Evolutionary conservation across 306 rosid genomes (phyloP).

Genomic region (Trichosanthes cucumerina): DNA sequence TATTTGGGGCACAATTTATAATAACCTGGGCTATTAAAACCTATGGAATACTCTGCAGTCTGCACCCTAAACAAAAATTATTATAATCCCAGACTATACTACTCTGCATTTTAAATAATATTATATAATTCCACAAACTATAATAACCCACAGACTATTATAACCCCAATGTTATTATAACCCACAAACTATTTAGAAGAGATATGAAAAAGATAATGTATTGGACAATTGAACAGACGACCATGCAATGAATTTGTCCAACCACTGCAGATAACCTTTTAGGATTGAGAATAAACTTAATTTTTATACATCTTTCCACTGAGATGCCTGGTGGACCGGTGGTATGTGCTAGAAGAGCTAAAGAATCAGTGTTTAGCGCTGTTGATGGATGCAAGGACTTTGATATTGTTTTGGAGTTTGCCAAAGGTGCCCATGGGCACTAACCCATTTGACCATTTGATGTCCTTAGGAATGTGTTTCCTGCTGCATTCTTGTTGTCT

Average conservation of each 20-base stretch:
- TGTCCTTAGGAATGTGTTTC: neutral
- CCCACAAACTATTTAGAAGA: neutral
- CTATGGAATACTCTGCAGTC: too few relatives aligned
- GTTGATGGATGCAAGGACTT: neutral
- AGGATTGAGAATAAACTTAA: neutral
- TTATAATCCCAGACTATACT: too few relatives aligned
- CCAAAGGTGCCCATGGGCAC: neutral
- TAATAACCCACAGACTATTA: too few relatives aligned
- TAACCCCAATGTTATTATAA: too few relatives aligned
- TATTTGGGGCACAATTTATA: too few relatives aligned
- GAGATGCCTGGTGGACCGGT: neutral
- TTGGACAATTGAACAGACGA: neutral
- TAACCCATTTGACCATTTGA: neutral
- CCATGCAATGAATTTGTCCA: neutral
- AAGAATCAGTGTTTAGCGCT: neutral
- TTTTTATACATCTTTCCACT: neutral
- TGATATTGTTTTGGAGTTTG: neutral
- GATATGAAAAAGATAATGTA: neutral
- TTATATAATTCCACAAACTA: too few relatives aligned
- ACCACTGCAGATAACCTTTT: neutral
- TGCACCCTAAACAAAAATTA: too few relatives aligned
- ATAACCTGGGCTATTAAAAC: too few relatives aligned
- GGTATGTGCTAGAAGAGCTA: neutral
- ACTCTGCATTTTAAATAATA: too few relatives aligned
- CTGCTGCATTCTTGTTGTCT: neutral